Percentiles rank a stretch among this genome's conserved stretches.
Conservation (phyloP, 2,329 filamentous ascomycete genomes). For the Arthroderma sp. region DNA sequence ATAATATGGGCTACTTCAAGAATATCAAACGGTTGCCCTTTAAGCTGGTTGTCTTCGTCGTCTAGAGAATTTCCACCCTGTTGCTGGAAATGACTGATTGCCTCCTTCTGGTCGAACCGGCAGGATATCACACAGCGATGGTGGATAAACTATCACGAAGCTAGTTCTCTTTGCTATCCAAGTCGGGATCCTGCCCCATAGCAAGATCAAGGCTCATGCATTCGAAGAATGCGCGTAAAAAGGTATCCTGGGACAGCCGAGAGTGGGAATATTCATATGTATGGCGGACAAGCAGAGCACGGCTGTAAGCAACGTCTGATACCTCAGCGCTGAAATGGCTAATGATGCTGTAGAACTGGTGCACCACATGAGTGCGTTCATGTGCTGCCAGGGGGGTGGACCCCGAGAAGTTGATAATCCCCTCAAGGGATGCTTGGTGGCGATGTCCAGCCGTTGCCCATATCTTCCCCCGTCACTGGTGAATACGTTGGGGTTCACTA, state of each 20-base stretch:
- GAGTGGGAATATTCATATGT: slow-evolving; percentile 13
- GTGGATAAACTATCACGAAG: neutral
- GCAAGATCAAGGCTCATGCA: slow-evolving; percentile 2
- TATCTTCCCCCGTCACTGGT: neutral
- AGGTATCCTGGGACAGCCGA: slow-evolving; percentile 9
- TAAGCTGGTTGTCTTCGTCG: slow-evolving; percentile 10
- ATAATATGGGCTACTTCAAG: slow-evolving; percentile 14
- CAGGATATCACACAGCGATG: slow-evolving; percentile 13
- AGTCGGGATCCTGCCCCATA: slow-evolving; percentile 4
- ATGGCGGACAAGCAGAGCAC: slow-evolving; percentile 9
- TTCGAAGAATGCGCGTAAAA: slow-evolving; percentile 7
- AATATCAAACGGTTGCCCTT: slow-evolving; percentile 3
- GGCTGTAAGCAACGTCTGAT: neutral
- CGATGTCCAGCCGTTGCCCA: neutral
- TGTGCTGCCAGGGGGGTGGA: neutral
- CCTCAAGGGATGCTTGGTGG: slow-evolving; percentile 5
- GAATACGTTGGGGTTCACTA: too few relatives aligned
- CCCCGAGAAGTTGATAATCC: slow-evolving; percentile 3
- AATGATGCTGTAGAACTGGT: slow-evolving; percentile 4
- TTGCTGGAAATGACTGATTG: slow-evolving; percentile 4
- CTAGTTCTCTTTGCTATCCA: neutral
- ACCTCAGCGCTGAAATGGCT: neutral
- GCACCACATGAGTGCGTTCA: neutral
- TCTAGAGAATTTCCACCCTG: slow-evolving; percentile 9
- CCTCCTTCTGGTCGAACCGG: slow-evolving; percentile 10